A percentile compares a stretch with the other conserved stretches of the same genome.
These are phyloP conservation scores for Tricholoma bakamatsutake DNA, from an alignment of 768 basidiomycete genomes.

Conservation along the genomic window DNA sequence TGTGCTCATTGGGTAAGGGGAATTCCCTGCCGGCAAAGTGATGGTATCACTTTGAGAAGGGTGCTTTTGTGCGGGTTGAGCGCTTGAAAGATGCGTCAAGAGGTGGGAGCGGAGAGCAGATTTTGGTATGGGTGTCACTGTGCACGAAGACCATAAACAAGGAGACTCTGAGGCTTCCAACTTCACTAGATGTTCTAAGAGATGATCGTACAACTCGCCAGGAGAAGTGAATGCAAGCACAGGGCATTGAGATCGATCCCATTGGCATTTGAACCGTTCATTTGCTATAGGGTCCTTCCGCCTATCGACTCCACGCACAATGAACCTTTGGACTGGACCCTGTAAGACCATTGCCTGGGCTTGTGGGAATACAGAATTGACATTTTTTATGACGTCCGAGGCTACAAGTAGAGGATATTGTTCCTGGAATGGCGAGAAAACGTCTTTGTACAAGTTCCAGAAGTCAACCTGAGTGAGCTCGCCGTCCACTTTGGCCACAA, in stretches of 20 bases:
- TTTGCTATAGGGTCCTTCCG: conserved; percentile 50
- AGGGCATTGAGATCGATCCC: conserved; percentile 60
- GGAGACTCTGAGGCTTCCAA: conserved; percentile 37
- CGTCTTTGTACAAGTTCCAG: conserved; percentile 90
- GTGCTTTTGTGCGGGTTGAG: conserved; percentile 49
- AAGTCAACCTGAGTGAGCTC: conserved; percentile 93
- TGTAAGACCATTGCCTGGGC: conserved; percentile 84
- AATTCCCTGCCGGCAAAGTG: conserved; percentile 52
- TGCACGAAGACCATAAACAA: conserved; percentile 74
- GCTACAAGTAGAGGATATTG: conserved; percentile 67
- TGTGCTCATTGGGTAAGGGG: conserved; percentile 49
- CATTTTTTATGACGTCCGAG: conserved; percentile 92
- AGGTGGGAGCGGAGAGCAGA: conserved; percentile 57
- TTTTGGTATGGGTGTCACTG: conserved; percentile 39
- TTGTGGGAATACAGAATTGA: conserved; percentile 76
- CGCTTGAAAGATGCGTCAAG: conserved; percentile 68
- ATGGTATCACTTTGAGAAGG: conserved; percentile 71
- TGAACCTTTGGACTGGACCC: conserved; percentile 68
- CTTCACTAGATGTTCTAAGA: conserved; percentile 51
- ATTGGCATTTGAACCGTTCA: conserved; percentile 71
- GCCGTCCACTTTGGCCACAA: conserved; percentile 65
- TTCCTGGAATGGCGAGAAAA: conserved; percentile 58
- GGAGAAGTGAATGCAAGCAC: conserved; percentile 42
- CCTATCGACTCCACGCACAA: conserved; percentile 82
- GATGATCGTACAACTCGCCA: conserved; percentile 69